phyloP scores from a whole-genome alignment of 306 rosid genomes.

The Quercus engelmannii region DNA sequence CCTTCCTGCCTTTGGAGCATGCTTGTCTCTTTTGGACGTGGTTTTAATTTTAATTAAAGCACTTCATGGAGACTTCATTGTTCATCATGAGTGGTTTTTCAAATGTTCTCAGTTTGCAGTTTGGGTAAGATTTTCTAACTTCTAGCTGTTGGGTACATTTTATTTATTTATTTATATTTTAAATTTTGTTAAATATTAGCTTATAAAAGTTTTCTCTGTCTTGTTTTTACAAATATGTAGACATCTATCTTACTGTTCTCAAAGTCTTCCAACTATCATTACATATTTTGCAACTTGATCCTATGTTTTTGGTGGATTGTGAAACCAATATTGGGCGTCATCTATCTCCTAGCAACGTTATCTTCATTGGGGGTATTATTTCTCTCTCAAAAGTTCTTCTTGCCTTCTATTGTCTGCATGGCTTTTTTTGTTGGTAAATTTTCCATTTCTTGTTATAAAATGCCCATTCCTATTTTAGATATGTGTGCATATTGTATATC shows the following conservation, averaged over 20 bases:
- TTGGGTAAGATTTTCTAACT: constrained; percentile 62
- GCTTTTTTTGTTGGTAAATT: constrained; percentile 8
- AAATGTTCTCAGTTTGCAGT: constrained; percentile 65
- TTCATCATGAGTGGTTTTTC: constrained; percentile 61
- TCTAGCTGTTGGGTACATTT: constrained; percentile 2
- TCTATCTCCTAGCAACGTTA: constrained; percentile 44
- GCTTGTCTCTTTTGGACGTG: constrained; percentile 52
- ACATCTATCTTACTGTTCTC: constrained; percentile 50
- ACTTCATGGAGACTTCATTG: constrained; percentile 33
- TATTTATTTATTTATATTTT: background rate
- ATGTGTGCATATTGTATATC: background rate
- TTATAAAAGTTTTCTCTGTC: constrained; percentile 13
- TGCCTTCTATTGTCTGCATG: background rate
- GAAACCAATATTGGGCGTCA: constrained; percentile 46
- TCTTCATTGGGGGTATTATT: constrained; percentile 52
- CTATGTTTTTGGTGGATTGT: constrained; percentile 84
- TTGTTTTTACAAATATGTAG: constrained; percentile 39
- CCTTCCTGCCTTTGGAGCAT: constrained; percentile 66
- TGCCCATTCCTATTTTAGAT: background rate
- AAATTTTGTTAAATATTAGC: background rate
- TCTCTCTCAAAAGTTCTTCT: constrained; percentile 2
- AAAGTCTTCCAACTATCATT: constrained; percentile 36
- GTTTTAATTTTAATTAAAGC: constrained; percentile 53
- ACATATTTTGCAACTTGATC: constrained; percentile 37
- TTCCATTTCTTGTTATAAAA: background rate